Percentiles rank a stretch among this genome's conserved stretches.
Conservation (phyloP, 2,329 filamentous ascomycete species). For the Eutypella sp. region DNA sequence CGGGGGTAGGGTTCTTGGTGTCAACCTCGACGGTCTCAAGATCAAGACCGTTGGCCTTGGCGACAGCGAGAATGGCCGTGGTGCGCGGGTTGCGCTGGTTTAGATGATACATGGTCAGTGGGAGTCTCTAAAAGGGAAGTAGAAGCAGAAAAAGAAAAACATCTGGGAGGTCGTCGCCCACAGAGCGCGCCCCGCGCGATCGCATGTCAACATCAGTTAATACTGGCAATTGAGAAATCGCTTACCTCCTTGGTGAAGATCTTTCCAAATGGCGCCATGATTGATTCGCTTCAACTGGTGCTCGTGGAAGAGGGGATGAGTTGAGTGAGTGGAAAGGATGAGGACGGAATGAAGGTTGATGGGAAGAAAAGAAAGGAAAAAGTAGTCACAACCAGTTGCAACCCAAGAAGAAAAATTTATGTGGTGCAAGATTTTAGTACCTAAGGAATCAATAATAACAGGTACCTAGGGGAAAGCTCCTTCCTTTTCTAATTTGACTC, state of each 20-base stretch:
- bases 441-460: too few relatives aligned
- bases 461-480: too few relatives aligned
- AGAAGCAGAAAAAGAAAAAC: too few relatives aligned
- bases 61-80: constrained; percentile 83
- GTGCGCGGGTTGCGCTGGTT: constrained; percentile 81
- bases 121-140: too few relatives aligned
- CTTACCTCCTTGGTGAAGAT: constrained; percentile 81
- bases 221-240: too few relatives aligned
- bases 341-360: constrained; percentile 3
- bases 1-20: constrained; percentile 59
- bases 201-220: too few relatives aligned
- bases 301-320: too few relatives aligned
- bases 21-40: constrained; percentile 76
- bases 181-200: too few relatives aligned
- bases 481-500: too few relatives aligned
- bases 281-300: constrained; percentile 21
- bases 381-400: constrained; percentile 12
- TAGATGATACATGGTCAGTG: constrained; percentile 24
- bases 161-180: too few relatives aligned
- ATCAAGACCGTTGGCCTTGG: constrained; percentile 95
- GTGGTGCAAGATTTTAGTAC: too few relatives aligned
- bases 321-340: constrained; percentile 1
- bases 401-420: constrained; percentile 5
- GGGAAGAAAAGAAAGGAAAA: constrained; percentile 6
- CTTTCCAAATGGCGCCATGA: constrained; percentile 90